phyloP scores from a whole-genome alignment of 1,139 yeast species.

The Arxiozyma slooffiae region DNA sequence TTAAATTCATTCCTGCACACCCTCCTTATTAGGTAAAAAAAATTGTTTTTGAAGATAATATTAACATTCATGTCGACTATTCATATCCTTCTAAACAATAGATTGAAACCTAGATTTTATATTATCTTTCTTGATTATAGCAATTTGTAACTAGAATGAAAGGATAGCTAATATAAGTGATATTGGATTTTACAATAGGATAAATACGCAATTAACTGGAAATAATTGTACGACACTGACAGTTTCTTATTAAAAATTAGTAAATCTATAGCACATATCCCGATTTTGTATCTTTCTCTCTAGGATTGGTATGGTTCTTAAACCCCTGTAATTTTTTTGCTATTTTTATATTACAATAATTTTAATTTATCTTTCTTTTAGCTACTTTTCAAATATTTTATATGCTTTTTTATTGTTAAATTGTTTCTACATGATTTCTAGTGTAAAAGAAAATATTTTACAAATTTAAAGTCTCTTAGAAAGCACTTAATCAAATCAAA shows the following conservation, averaged over 20 bases:
- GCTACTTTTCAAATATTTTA: too few species aligned
- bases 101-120: too few species aligned
- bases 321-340: background rate
- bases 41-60: too few species aligned
- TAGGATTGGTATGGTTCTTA: background rate
- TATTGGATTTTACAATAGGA: too few species aligned
- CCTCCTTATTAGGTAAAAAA: background rate
- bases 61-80: too few species aligned
- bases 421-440: too few species aligned
- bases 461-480: too few species aligned
- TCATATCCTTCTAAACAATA: background rate
- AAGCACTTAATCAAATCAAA: too few species aligned
- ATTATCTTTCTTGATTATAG: background rate
- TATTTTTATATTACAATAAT: too few species aligned
- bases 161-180: background rate
- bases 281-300: background rate
- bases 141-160: background rate
- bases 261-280: too few species aligned
- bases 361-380: background rate
- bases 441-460: too few species aligned
- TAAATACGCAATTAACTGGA: background rate
- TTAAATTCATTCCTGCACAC: background rate
- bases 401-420: too few species aligned
- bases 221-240: background rate
- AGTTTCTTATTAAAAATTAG: background rate